These are phyloP conservation scores for Trichomonas vaginalis DNA, from an alignment of 208 protist species.

Conservation along the genomic window DNA sequence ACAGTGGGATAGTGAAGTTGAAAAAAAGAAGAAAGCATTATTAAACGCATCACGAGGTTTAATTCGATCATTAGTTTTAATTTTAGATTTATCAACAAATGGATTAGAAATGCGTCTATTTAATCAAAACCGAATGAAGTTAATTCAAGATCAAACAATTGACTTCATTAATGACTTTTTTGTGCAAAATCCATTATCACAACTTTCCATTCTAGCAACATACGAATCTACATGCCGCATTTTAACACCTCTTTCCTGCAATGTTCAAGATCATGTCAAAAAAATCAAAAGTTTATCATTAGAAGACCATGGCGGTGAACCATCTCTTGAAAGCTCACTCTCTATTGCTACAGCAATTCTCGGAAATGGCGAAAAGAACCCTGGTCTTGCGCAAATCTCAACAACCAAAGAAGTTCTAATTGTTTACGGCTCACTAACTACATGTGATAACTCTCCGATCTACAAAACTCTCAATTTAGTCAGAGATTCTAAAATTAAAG, in stretches of 20 bases:
- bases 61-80: neutral
- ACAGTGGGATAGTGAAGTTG: neutral
- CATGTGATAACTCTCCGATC: neutral
- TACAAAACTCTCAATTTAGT: neutral
- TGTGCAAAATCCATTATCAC: conserved; percentile 8
- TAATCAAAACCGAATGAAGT: neutral
- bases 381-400: neutral
- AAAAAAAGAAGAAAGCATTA: neutral
- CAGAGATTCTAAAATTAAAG: neutral
- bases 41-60: neutral
- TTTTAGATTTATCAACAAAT: neutral
- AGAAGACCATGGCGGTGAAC: neutral
- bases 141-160: neutral
- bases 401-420: neutral
- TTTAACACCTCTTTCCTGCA: neutral
- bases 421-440: neutral
- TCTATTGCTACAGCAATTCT: neutral
- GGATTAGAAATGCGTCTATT: neutral
- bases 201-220: neutral
- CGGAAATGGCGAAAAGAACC: neutral
- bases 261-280: neutral
- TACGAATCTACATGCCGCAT: neutral
- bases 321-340: neutral
- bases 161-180: neutral
- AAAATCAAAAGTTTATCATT: neutral